These are phyloP conservation scores for Microdochium nivale DNA, from an alignment of 2,329 filamentous ascomycete species.

Conservation along the genomic window DNA sequence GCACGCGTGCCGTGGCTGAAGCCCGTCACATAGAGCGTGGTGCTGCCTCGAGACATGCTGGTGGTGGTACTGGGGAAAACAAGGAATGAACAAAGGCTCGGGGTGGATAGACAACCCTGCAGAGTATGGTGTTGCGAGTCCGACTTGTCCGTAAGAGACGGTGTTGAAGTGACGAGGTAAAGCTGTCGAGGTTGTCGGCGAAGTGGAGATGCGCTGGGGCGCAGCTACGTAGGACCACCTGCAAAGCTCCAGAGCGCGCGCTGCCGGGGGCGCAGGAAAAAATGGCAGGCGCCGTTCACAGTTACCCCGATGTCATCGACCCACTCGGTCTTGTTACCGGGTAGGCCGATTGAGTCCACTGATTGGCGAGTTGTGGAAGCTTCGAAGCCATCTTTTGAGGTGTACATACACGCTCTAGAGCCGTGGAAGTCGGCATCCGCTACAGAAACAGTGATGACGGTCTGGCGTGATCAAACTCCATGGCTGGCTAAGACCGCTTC, in stretches of 20 bases:
- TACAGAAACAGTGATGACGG: too few relatives aligned
- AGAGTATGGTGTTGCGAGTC: background rate
- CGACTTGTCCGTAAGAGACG: background rate
- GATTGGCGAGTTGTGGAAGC: background rate
- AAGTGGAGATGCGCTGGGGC: background rate
- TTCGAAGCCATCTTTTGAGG: too few relatives aligned
- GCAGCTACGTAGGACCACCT: background rate
- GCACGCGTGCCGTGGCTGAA: constrained; percentile 98
- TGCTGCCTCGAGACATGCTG: constrained; percentile 81
- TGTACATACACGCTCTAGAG: too few relatives aligned
- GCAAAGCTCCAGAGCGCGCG: too few relatives aligned
- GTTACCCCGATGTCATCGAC: background rate
- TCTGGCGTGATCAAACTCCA: too few relatives aligned
- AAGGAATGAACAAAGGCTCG: background rate
- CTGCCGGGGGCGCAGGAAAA: background rate
- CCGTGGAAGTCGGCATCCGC: too few relatives aligned
- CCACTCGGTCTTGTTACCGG: background rate
- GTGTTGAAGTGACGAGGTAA: background rate
- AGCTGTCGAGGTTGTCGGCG: background rate
- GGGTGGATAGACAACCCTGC: background rate
- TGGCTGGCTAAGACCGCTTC: too few relatives aligned
- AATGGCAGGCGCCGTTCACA: background rate
- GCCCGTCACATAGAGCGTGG: constrained; percentile 96
- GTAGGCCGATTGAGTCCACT: background rate
- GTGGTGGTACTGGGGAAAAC: constrained; percentile 2